Base-by-base conservation (phyloP, 2,329 filamentous ascomycete species). In the Botrytis galanthina region DNA sequence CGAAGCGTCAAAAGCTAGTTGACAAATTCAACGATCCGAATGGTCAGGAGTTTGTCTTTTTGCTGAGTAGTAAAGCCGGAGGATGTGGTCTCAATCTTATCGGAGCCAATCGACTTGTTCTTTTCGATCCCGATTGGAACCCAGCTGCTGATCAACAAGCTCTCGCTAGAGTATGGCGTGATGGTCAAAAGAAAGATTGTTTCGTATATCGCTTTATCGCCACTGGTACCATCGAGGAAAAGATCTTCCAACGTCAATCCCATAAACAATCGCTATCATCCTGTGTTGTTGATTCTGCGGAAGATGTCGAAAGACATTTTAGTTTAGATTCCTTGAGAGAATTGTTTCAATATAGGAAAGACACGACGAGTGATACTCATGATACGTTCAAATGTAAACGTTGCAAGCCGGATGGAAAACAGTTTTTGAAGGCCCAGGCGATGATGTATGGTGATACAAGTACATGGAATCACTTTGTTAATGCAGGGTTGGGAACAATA, bases 151-250 rank as follows among this genome's bases (percentile, higher is more conserved):
- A 99, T 80, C 96, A 99, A 82, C 96, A 99, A 84, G 96, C 96
- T 6, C 88, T 99, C 44, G 96, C 96, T 51, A 93, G 96, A 85
- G 96, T 99, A 32, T 99, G 96, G 96, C 93, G 96, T 86, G 96
- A 99, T 79, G 96, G 96, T 0, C 96, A 99, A 83, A 98, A 97
- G 87, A 99, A 99, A 81, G 96, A 99, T 80, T 99, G 96, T 80
- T 99, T 99, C 79, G 96, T 99, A 26, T 99, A 99, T 82, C 93
- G 96, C n/a, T 99, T 99, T 84, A 99, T 99, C 79, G 93, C 95
- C 0, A 98, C 97, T 0, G 96, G 96, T 6, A 98, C 95, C 0
- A 99, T 99, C 75, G 96, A 99, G 81, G 96, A 99, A 83, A 99
- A 99, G 84, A 98, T 99, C 78, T 99, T 99, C 84, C 96, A 99